phyloP scores from a whole-genome alignment of 257 asterid genomes.

The Nicotiana sylvestris region DNA sequence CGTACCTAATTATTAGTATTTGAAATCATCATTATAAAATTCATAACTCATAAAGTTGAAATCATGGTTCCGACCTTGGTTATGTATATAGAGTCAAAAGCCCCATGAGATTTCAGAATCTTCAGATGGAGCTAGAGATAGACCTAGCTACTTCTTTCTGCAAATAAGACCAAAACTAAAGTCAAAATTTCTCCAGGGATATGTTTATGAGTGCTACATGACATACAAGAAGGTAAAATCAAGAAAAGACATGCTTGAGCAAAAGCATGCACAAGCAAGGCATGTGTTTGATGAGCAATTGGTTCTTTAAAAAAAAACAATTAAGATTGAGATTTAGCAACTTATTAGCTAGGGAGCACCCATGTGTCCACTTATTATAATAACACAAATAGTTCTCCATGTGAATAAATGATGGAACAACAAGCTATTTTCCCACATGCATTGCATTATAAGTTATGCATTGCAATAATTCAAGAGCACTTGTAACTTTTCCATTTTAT shows the following conservation, averaged over 20 bases:
- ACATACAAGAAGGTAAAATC: conserved; percentile 34
- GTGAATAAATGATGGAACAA: background rate
- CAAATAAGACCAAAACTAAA: conserved; percentile 33
- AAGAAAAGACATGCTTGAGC: conserved; percentile 37
- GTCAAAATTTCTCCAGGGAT: conserved; percentile 42
- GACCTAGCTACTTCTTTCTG: conserved; percentile 14
- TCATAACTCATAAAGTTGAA: no score
- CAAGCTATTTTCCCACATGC: conserved; percentile 22
- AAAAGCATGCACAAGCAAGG: conserved; percentile 15
- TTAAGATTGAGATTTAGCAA: background rate
- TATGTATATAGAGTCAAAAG: background rate
- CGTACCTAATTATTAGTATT: no score
- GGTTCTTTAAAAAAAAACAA: background rate
- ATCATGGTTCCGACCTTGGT: no score
- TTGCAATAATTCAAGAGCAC: no score
- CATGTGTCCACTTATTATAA: background rate
- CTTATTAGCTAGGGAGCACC: conserved; percentile 8
- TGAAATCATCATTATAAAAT: no score
- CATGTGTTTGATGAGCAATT: background rate
- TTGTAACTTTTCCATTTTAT: no score
- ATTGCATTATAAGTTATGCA: no score
- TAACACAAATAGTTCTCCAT: background rate
- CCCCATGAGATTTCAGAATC: background rate
- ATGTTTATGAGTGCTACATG: conserved; percentile 41
- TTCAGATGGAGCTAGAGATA: conserved; percentile 16